Conservation (phyloP, 306 rosid genomes). For the Cyclanthera cordifolia region DNA sequence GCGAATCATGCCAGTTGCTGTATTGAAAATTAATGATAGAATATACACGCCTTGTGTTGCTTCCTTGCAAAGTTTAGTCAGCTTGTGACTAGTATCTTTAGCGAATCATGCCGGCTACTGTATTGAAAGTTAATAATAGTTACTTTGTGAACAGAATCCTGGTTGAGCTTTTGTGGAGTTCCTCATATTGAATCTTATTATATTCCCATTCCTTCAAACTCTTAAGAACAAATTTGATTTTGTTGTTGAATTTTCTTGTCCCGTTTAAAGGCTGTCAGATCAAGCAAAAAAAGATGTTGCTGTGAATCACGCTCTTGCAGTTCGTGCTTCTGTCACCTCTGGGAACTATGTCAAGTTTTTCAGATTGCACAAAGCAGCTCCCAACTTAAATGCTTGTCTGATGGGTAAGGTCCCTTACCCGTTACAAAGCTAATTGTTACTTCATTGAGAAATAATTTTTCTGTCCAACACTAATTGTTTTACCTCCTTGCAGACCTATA, state of each 20-base stretch:
- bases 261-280: conserved; percentile 46
- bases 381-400: conserved; percentile 72
- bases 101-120: neutral
- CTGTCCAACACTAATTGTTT: neutral
- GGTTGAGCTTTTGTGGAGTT: neutral
- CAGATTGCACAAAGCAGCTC: conserved; percentile 82
- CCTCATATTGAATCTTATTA: neutral
- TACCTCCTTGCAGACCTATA: conserved; percentile 49
- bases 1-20: too few relatives aligned
- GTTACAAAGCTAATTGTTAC: neutral
- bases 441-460: neutral
- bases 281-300: conserved; percentile 68
- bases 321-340: conserved; percentile 82
- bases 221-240: neutral
- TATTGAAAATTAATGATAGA: too few relatives aligned
- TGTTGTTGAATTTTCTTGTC: conserved; percentile 18
- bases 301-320: conserved; percentile 88
- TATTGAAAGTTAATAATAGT: neutral
- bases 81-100: neutral
- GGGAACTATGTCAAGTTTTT: conserved; percentile 79
- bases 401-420: conserved; percentile 55
- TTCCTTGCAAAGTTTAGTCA: neutral
- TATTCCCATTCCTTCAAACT: neutral
- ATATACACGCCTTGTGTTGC: neutral
- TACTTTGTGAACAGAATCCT: neutral